Percentiles rank a stretch among this genome's conserved stretches.
phyloP scores from a whole-genome alignment of 106 monocot genomes.

The Phalaenopsis aphrodite region DNA sequence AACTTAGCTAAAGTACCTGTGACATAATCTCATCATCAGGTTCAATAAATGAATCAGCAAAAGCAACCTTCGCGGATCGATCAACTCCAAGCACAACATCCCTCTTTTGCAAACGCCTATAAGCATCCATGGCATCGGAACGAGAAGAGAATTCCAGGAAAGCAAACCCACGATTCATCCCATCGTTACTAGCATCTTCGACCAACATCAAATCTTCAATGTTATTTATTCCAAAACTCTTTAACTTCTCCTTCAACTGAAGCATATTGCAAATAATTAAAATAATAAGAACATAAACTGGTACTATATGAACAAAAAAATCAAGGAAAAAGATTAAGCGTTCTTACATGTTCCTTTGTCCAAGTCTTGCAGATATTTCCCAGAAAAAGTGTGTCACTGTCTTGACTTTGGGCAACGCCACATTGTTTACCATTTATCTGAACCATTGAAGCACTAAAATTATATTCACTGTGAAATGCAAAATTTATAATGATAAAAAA shows the following conservation, averaged over 20 bases:
- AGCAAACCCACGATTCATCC: slow-evolving; percentile 90
- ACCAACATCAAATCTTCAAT: slow-evolving; percentile 66
- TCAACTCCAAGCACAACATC: slow-evolving; percentile 80
- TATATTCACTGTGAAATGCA: neutral
- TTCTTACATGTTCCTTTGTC: slow-evolving; percentile 74
- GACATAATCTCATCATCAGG: slow-evolving; percentile 95
- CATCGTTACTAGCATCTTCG: slow-evolving; percentile 73
- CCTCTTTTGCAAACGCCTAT: slow-evolving; percentile 58
- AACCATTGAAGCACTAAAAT: slow-evolving; percentile 1
- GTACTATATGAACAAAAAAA: slow-evolving; percentile 8
- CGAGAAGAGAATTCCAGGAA: slow-evolving; percentile 89
- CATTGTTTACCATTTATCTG: slow-evolving; percentile 88
- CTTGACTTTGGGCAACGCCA: slow-evolving; percentile 83
- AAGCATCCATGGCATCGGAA: slow-evolving; percentile 81
- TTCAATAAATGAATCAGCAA: slow-evolving; percentile 84
- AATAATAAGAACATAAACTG: neutral
- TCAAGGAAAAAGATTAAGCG: neutral
- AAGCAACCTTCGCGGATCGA: slow-evolving; percentile 78
- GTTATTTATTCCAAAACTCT: slow-evolving; percentile 70
- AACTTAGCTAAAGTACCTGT: slow-evolving; percentile 40
- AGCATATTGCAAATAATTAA: slow-evolving; percentile 3
- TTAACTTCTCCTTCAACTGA: slow-evolving; percentile 77
- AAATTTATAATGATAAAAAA: neutral
- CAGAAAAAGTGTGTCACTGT: slow-evolving; percentile 84
- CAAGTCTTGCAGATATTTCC: slow-evolving; percentile 93